Evolutionary conservation across 306 rosid genomes (phyloP), one percentile per base, ranked within the genome.

Genomic region (Quercus gilva): DNA sequence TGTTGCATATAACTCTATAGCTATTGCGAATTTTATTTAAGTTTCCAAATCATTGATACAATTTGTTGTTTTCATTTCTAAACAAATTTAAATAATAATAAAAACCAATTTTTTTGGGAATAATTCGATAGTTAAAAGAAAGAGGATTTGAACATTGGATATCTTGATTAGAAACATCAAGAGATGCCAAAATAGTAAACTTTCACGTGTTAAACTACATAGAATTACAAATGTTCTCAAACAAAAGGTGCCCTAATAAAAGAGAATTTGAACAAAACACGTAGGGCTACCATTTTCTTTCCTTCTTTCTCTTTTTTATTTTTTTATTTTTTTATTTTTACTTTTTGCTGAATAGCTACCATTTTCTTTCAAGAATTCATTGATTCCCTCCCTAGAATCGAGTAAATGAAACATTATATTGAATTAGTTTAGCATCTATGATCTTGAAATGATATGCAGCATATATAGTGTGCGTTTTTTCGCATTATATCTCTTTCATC

Each of bases 371-470:
- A 63, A 67, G 78, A 82, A 67, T 45, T 51, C 57, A 56, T 25
- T 52, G 49, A 73, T 83, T 73, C 78, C 73, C 41, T 61, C 81
- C 74, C 45, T 53, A 41, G 56, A 52, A 84, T 43, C 58, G 33
- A 21, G 33, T 33, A 29, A 63, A 63, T 35, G 41, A 14, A 79
- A 2, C 45, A 41, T 4, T 29, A 56, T 64, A 70, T 6, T 61
- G 49, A 73, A 79, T 81, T 79, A 55, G 43, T 76, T 79, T 77
- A 64, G 86, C 77, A 86, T 80, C 85, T 78, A 69, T 69, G 76
- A 72, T 61, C 83, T 51, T 86, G 81, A 33, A 64, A 80, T 72
- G 55, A 69, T 51, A 28, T 55, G 26, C 53, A 78, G 75, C 23
- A 35, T 35, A 5, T 35, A 33, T 71, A 80, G 28, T 26, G 83